Conservation (phyloP, 2,329 filamentous ascomycete species). For the Aspergillus amoenus region DNA sequence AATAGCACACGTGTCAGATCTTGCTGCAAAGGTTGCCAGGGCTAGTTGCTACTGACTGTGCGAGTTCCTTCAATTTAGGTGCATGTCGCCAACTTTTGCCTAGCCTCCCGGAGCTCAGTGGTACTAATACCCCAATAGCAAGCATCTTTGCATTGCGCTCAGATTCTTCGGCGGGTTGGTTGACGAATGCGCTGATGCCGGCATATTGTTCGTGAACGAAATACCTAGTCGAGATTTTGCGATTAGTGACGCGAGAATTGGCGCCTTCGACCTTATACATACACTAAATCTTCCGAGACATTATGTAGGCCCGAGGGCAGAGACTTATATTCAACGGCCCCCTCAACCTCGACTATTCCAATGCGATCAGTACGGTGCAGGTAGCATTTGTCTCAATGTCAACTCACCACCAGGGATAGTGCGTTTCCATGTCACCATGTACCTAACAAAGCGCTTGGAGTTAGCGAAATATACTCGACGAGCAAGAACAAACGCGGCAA, state of each 20-base stretch:
- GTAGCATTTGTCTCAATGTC: not conserved
- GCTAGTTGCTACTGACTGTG: constrained; percentile 53
- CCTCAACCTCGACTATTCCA: constrained; percentile 63
- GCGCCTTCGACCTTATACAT: constrained; percentile 18
- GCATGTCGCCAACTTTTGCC: constrained; percentile 90
- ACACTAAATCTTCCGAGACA: constrained; percentile 77
- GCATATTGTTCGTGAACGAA: constrained; percentile 85
- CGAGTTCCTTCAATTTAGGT: constrained; percentile 70
- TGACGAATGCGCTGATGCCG: constrained; percentile 88
- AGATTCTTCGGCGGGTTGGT: constrained; percentile 73
- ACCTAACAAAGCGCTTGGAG: constrained; percentile 43
- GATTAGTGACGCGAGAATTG: constrained; percentile 10
- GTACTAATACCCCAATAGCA: constrained; percentile 84
- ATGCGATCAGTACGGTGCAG: not conserved
- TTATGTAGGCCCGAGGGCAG: constrained; percentile 90
- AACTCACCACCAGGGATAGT: constrained; percentile 63
- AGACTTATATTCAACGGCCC: constrained; percentile 92
- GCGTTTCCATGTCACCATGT: constrained; percentile 85
- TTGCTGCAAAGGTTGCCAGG: not conserved
- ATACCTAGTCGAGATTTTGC: constrained; percentile 61
- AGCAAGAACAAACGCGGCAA: not conserved
- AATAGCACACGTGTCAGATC: constrained; percentile 14
- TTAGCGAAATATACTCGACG: constrained; percentile 3
- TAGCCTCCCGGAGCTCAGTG: constrained; percentile 77
- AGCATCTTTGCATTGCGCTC: constrained; percentile 90